phyloP scores from a whole-genome alignment of 78 protist genomes.

The Monosiga brevicollis region DNA sequence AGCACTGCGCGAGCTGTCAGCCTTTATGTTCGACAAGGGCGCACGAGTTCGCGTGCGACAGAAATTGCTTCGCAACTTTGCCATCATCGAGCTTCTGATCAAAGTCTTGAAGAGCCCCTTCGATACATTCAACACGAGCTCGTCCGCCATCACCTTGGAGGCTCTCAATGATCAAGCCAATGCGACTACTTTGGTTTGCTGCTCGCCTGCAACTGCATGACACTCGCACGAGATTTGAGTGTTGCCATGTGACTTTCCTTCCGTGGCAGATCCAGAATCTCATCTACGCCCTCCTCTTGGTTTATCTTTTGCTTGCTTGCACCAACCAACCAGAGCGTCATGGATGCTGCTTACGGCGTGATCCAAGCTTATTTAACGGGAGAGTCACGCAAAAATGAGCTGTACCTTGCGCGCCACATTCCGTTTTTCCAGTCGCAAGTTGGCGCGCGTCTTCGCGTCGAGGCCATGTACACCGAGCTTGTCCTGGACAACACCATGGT shows the following conservation, averaged over 20 bases:
- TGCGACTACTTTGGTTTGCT: too few species aligned
- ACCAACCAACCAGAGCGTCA: neutral
- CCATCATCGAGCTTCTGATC: neutral
- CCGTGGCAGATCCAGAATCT: too few species aligned
- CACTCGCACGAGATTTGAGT: too few species aligned
- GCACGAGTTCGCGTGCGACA: neutral
- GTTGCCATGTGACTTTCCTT: too few species aligned
- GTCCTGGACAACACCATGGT: neutral
- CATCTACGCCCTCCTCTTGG: too few species aligned
- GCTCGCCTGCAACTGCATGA: too few species aligned
- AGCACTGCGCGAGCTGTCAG: neutral
- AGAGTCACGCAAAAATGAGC: neutral
- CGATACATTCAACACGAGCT: neutral
- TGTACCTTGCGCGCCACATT: neutral
- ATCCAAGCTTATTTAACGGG: neutral
- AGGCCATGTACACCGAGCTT: neutral
- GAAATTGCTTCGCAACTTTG: neutral
- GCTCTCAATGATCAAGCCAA: too few species aligned
- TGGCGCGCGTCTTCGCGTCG: neutral
- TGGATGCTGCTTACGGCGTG: neutral
- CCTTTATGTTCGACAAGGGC: neutral
- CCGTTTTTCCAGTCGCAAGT: neutral
- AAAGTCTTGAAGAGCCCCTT: neutral
- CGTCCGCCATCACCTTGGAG: too few species aligned
- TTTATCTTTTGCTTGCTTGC: too few species aligned